phyloP scores from a whole-genome alignment of 306 rosid species.

The Corylus avellana region DNA sequence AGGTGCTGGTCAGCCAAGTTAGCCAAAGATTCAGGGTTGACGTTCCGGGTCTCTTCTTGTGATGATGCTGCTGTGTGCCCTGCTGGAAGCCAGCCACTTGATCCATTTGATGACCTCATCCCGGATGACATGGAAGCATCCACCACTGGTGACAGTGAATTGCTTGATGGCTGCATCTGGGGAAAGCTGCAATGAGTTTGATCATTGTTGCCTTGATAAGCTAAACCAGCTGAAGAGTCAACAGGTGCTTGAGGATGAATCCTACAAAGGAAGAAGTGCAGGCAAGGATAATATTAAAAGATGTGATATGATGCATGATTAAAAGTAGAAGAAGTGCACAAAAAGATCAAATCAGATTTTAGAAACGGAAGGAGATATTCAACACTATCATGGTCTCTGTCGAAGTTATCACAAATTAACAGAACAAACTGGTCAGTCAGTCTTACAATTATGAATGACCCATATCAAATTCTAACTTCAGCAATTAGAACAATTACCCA shows the following conservation, averaged over 20 bases:
- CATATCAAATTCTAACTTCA: not conserved
- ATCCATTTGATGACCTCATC: slow-evolving; percentile 8
- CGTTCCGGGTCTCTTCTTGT: not conserved
- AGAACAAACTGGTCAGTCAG: not conserved
- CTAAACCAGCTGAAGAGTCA: not conserved
- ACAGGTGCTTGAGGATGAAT: not conserved
- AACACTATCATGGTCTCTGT: not conserved
- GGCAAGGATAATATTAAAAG: not conserved
- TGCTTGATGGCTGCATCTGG: not conserved
- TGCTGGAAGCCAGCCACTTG: not conserved
- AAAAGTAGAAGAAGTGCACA: not conserved
- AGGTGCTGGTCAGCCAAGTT: not conserved
- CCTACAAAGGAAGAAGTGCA: not conserved
- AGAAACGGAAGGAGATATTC: not conserved
- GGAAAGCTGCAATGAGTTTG: not conserved
- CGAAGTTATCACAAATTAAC: not conserved
- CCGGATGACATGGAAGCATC: not conserved
- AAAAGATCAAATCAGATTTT: not conserved
- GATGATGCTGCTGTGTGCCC: not conserved
- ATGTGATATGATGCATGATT: not conserved
- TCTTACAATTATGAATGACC: not conserved
- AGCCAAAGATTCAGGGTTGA: not conserved
- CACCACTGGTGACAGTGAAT: not conserved
- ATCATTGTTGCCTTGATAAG: not conserved
- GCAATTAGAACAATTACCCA: not conserved